phyloP scores from a whole-genome alignment of 176 grass and related monocot genomes.

The Aechmea fasciata region DNA sequence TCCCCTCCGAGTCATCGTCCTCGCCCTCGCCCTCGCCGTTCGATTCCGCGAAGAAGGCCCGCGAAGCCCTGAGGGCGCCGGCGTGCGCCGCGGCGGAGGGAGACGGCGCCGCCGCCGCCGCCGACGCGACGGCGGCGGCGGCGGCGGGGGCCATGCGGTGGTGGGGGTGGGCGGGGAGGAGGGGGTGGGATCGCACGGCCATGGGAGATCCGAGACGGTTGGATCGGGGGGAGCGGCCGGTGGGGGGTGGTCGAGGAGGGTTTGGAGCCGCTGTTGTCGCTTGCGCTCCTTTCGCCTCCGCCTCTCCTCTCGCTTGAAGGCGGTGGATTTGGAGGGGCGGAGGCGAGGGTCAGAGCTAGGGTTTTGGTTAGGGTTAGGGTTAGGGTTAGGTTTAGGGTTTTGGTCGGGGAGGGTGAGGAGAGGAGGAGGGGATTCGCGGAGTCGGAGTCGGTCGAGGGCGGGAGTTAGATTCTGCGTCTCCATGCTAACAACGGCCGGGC shows the following conservation, averaged over 20 bases:
- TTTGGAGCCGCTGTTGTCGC: conserved; percentile 29
- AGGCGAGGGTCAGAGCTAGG: conserved; percentile 12
- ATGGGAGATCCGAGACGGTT: conserved; percentile 31
- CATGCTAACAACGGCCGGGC: background rate
- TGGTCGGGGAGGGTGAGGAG: background rate
- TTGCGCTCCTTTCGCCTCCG: conserved; percentile 61
- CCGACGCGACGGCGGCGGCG: background rate
- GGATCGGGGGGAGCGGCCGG: background rate
- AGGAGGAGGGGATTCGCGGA: background rate
- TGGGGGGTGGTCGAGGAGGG: conserved; percentile 12
- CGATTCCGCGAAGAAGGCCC: conserved; percentile 26
- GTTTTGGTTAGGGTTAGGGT: conserved; percentile 11
- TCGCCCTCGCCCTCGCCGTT: conserved; percentile 7
- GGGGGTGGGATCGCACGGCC: conserved; percentile 39
- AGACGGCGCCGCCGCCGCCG: background rate
- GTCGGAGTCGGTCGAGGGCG: conserved; percentile 9
- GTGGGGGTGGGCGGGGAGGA: conserved; percentile 13
- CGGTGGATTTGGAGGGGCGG: conserved; percentile 41
- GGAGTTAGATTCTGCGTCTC: background rate
- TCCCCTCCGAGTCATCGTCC: conserved; percentile 11
- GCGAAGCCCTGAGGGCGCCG: conserved; percentile 27
- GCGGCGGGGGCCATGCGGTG: conserved; percentile 17
- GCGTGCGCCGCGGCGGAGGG: conserved; percentile 8
- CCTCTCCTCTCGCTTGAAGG: conserved; percentile 76
- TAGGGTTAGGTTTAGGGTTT: conserved; percentile 17